phyloP scores from a whole-genome alignment of 257 asterid genomes.

The Rauvolfia tetraphylla region DNA sequence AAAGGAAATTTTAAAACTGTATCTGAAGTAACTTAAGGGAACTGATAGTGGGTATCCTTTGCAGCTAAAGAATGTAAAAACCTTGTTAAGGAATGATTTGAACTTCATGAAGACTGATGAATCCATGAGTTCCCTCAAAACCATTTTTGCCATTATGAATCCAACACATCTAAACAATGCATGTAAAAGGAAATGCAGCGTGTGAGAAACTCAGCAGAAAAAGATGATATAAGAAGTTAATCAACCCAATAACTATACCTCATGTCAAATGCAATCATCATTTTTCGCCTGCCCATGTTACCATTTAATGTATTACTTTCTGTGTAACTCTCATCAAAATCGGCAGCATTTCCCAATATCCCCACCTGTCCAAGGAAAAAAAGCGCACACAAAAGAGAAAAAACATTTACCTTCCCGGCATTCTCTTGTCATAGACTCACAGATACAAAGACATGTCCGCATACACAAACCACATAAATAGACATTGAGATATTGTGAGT shows the following conservation, averaged over 20 bases:
- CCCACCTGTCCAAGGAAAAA: conserved; percentile 60
- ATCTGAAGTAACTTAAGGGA: conserved; percentile 4
- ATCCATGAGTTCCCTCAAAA: conserved; percentile 92
- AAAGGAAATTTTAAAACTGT: conserved; percentile 6
- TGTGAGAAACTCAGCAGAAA: not conserved
- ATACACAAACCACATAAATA: too few species aligned
- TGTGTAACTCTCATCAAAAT: conserved; percentile 52
- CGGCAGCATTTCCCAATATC: conserved; percentile 89
- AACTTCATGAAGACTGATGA: conserved; percentile 68
- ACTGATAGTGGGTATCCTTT: conserved; percentile 11
- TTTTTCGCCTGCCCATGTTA: conserved; percentile 55
- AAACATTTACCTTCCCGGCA: too few species aligned
- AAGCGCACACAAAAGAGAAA: not conserved
- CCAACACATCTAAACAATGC: conserved; percentile 72
- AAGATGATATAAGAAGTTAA: not conserved
- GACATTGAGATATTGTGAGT: too few species aligned
- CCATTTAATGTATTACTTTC: conserved; percentile 44
- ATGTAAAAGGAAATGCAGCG: conserved; percentile 14
- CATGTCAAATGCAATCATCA: conserved; percentile 98
- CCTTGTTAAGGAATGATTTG: conserved; percentile 92
- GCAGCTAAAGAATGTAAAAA: conserved; percentile 15
- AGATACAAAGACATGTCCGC: too few species aligned
- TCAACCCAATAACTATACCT: conserved; percentile 39
- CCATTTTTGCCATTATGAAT: conserved; percentile 94
- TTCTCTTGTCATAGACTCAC: too few species aligned